Conservation (phyloP, 1,139 yeast species). For the Magnusiomyces ingens region DNA sequence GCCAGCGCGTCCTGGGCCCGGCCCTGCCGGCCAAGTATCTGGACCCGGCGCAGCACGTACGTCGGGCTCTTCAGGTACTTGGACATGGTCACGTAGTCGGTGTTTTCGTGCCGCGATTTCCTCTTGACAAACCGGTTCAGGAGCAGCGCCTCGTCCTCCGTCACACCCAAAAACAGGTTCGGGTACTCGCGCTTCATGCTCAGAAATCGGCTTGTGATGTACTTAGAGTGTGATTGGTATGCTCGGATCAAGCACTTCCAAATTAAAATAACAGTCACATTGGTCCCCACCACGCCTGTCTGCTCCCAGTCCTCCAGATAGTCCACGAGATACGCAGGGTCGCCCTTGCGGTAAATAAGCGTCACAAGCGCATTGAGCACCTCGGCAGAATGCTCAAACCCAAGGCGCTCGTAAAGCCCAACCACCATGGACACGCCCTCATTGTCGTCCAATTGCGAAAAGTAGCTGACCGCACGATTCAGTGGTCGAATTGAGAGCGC, state of each 20-base stretch:
- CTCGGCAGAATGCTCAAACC: slow-evolving; percentile 2
- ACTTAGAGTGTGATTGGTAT: slow-evolving; percentile 8
- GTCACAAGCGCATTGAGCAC: slow-evolving; percentile 13
- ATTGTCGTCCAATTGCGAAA: slow-evolving; percentile 5
- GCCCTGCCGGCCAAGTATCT: slow-evolving; percentile 2
- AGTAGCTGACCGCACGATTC: slow-evolving; percentile 12
- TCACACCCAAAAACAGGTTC: background rate
- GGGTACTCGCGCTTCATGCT: slow-evolving; percentile 8
- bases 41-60: slow-evolving; percentile 10
- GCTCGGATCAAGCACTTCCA: slow-evolving; percentile 11
- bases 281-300: slow-evolving; percentile 10
- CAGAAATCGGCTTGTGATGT: slow-evolving; percentile 1
- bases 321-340: slow-evolving; percentile 6
- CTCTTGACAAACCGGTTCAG: slow-evolving; percentile 4
- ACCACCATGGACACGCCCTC: slow-evolving; percentile 9
- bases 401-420: slow-evolving; percentile 6
- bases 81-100: slow-evolving; percentile 3
- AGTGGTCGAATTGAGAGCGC: slow-evolving; percentile 8
- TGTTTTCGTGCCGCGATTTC: background rate
- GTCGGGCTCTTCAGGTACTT: slow-evolving; percentile 2
- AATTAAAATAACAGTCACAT: slow-evolving; percentile 13
- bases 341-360: slow-evolving; percentile 5
- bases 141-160: background rate
- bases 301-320: slow-evolving; percentile 12
- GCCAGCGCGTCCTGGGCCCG: slow-evolving; percentile 2